phyloP scores from a whole-genome alignment of 2,329 filamentous ascomycete genomes.

The Fusarium sp. region DNA sequence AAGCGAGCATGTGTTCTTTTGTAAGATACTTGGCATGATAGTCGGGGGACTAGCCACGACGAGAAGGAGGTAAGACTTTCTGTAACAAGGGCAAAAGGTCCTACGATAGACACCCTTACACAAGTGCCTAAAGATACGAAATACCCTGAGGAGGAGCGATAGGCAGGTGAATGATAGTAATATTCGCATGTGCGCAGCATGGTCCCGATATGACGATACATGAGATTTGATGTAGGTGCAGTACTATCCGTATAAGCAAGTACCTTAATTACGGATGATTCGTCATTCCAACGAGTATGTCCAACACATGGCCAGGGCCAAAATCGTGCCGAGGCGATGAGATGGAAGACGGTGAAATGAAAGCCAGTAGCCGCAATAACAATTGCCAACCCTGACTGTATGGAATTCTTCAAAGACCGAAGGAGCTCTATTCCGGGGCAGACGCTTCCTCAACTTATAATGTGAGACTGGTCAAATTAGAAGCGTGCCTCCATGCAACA shows the following conservation, averaged over 20 bases:
- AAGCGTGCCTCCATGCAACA: not conserved
- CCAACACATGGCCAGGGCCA: not conserved
- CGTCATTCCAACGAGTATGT: not conserved
- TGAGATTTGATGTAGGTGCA: not conserved
- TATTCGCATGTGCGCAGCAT: not conserved
- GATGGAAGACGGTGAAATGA: not conserved
- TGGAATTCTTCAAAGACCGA: no score
- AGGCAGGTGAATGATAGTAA: not conserved
- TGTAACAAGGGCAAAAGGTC: constrained; percentile 14
- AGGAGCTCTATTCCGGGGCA: no score
- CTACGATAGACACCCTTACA: not conserved
- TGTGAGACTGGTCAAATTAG: not conserved
- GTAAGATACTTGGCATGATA: constrained; percentile 1
- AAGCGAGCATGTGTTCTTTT: not conserved
- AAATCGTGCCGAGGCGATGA: not conserved
- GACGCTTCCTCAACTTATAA: not conserved
- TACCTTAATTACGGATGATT: no score
- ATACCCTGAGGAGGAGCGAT: not conserved
- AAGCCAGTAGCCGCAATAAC: no score
- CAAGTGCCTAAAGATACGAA: not conserved
- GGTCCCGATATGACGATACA: not conserved
- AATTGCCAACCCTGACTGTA: not conserved
- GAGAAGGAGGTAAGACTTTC: constrained; percentile 23
- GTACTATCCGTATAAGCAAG: not conserved
- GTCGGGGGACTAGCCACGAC: constrained; percentile 20